Conservation (phyloP, 345 rosid species). For the Eucalyptus tenuipes region DNA sequence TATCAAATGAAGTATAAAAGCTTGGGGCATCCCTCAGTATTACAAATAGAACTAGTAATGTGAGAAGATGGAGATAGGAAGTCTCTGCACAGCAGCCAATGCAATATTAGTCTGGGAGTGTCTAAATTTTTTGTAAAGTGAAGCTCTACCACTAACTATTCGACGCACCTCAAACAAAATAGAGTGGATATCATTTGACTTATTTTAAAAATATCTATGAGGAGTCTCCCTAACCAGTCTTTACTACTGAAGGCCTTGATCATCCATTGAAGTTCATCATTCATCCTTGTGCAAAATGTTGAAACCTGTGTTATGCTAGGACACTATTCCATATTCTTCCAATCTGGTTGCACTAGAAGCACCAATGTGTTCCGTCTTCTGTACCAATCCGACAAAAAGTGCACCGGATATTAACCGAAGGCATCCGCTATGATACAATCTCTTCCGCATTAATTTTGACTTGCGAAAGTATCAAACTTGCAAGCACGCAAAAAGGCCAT, state of each 20-base stretch:
- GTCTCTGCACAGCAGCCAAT: no score
- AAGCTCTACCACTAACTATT: not conserved
- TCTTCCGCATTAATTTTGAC: not conserved
- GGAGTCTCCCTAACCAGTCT: not conserved
- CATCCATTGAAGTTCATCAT: not conserved
- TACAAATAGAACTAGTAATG: no score
- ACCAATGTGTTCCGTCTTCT: not conserved
- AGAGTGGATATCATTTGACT: not conserved
- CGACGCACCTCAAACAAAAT: no score
- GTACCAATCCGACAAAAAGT: not conserved
- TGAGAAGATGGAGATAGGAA: no score
- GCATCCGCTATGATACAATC: not conserved
- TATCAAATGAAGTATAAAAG: no score
- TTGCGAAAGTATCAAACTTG: not conserved
- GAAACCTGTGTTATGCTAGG: not conserved
- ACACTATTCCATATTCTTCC: not conserved
- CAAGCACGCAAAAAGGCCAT: not conserved
- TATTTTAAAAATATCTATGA: not conserved
- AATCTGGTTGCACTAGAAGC: not conserved
- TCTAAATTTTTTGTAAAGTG: not conserved
- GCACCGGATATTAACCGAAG: not conserved
- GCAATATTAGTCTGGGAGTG: no score
- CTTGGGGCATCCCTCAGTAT: no score
- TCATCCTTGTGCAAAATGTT: not conserved
- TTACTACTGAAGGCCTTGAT: fast-evolving